Evolutionary conservation across 1,284 basidiomycete genomes (phyloP).

Genomic region (Singerocomus inundabilis): DNA sequence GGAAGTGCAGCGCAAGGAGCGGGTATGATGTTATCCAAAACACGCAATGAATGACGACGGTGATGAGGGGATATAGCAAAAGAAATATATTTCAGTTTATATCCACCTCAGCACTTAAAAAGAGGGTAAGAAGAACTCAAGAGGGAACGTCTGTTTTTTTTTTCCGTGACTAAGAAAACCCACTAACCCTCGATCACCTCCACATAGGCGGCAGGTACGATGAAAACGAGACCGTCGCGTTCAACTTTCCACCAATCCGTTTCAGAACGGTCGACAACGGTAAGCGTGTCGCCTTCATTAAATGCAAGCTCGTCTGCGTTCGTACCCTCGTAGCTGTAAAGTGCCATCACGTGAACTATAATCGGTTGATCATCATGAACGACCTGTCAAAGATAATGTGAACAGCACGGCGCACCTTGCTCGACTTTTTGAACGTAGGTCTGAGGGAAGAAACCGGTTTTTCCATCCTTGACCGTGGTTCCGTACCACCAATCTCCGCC

Average conservation of each 20-base stretch:
- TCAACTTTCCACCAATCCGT: slow-evolving; percentile 95
- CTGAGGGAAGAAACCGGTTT: slow-evolving; percentile 88
- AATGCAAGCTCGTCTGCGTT: slow-evolving; percentile 83
- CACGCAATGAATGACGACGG: slow-evolving; percentile 9
- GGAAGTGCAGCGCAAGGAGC: slow-evolving; percentile 27
- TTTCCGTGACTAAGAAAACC: slow-evolving; percentile 26
- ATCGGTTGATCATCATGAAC: slow-evolving; percentile 2
- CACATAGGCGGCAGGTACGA: slow-evolving; percentile 88
- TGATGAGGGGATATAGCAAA: slow-evolving; percentile 35
- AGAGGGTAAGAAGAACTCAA: slow-evolving; percentile 58
- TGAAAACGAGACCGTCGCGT: slow-evolving; percentile 76
- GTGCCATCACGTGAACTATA: slow-evolving; percentile 67
- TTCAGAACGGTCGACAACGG: slow-evolving; percentile 79
- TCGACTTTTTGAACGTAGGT: slow-evolving; percentile 79
- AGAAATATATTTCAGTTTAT: slow-evolving; percentile 73
- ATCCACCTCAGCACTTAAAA: slow-evolving; percentile 43
- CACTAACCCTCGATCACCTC: slow-evolving; percentile 86
- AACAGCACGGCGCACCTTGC: slow-evolving; percentile 49
- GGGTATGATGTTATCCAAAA: slow-evolving; percentile 18
- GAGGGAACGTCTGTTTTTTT: slow-evolving; percentile 35
- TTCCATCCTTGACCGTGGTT: slow-evolving; percentile 62
- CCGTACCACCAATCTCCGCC: slow-evolving; percentile 95
- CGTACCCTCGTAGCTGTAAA: slow-evolving; percentile 73
- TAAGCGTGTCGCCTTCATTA: slow-evolving; percentile 71
- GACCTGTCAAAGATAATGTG: slow-evolving; percentile 2